Percentiles rank a stretch among this genome's conserved stretches.
phyloP scores from a whole-genome alignment of 495 filamentous ascomycete genomes.

The Podospora anserina region DNA sequence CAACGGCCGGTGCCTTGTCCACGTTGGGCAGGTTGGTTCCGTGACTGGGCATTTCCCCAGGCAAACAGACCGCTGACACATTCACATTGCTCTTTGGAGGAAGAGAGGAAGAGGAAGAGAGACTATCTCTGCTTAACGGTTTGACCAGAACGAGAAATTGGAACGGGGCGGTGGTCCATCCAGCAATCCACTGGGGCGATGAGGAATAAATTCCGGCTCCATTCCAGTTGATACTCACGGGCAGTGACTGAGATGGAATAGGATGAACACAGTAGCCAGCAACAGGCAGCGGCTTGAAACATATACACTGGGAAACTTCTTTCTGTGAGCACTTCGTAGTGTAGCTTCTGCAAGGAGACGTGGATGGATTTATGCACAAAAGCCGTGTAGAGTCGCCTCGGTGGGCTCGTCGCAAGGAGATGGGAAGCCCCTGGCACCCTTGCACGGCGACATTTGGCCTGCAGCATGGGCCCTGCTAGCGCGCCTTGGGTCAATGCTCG shows the following conservation, averaged over 20 bases:
- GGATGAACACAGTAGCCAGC: too few species aligned
- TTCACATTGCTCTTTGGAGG: not conserved
- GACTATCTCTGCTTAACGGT: not conserved
- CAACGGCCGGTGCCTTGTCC: slow-evolving; percentile 1
- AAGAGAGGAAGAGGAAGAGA: not conserved
- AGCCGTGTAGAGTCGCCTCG: not conserved
- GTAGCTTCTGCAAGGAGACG: not conserved
- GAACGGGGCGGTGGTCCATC: not conserved
- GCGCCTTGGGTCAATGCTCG: slow-evolving; percentile 37
- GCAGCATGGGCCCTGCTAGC: slow-evolving; percentile 37
- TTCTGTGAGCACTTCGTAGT: not conserved
- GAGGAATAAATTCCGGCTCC: not conserved
- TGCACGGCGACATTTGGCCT: slow-evolving; percentile 23
- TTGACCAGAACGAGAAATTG: not conserved
- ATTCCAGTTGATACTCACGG: not conserved
- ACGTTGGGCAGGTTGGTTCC: slow-evolving; percentile 10
- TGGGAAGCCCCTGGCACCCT: slow-evolving; percentile 10
- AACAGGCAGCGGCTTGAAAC: too few species aligned
- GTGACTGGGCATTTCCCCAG: slow-evolving; percentile 1
- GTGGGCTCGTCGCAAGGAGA: slow-evolving; percentile 1
- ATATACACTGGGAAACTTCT: too few species aligned
- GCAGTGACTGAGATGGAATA: too few species aligned
- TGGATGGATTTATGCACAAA: not conserved
- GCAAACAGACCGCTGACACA: not conserved
- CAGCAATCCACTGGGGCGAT: not conserved